Evolutionary conservation across 2,329 filamentous ascomycete species (phyloP).

Genomic region (Paradendryphiella salina): DNA sequence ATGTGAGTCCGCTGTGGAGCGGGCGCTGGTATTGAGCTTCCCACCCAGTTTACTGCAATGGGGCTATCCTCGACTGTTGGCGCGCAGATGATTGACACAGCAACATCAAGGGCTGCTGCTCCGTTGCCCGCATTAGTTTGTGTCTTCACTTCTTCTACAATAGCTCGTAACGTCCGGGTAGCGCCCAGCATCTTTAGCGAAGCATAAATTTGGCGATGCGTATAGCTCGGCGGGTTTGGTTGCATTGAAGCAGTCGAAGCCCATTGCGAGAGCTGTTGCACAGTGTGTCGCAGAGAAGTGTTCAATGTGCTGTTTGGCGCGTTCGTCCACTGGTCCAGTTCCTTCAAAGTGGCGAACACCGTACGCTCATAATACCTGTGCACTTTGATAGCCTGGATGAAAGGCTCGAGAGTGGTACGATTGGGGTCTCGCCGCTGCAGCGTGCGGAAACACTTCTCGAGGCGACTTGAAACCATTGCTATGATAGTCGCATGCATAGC

Average conservation of each 20-base stretch:
- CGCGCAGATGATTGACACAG: constrained; percentile 69
- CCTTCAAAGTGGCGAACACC: constrained; percentile 64
- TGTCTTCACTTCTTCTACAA: constrained; percentile 69
- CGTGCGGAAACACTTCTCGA: constrained; percentile 68
- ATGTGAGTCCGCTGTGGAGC: constrained; percentile 47
- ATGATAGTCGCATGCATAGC: constrained; percentile 72
- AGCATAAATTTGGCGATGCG: constrained; percentile 69
- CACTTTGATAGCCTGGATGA: constrained; percentile 66
- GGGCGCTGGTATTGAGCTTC: constrained; percentile 33
- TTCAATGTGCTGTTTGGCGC: constrained; percentile 60
- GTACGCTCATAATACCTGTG: constrained; percentile 63
- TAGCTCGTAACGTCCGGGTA: constrained; percentile 60
- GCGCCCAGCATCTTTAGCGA: constrained; percentile 65
- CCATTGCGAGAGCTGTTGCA: constrained; percentile 70
- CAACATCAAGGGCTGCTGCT: constrained; percentile 68
- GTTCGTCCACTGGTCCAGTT: constrained; percentile 69
- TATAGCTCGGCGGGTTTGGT: constrained; percentile 65
- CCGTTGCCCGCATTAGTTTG: constrained; percentile 64
- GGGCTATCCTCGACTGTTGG: constrained; percentile 53
- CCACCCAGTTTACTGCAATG: constrained; percentile 41
- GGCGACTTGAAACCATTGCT: constrained; percentile 68
- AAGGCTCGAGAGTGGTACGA: constrained; percentile 69
- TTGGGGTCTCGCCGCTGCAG: constrained; percentile 69
- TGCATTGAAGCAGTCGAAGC: constrained; percentile 56
- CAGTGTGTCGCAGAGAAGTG: constrained; percentile 61